Base-by-base conservation (phyloP, 257 asterid genomes). In the Nicotiana otophora region DNA sequence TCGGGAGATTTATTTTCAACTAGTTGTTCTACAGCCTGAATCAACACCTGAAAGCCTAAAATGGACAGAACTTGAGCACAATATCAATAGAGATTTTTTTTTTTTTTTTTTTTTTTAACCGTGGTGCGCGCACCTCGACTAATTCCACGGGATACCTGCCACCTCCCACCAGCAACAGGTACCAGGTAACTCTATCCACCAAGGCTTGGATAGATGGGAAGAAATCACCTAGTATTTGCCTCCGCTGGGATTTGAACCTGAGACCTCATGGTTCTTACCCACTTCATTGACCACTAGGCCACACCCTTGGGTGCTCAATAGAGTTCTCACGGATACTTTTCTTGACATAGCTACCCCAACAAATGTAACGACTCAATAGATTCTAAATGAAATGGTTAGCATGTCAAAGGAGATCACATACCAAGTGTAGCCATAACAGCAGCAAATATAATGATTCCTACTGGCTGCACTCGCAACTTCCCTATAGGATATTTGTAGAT, bases 341-440 rank as follows among this genome's bases (percentile, higher is more conserved):
- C 61, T 39, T 4, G 80, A 42, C 74, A 84, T 31, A 36, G 57
- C 57, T 53, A 0, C 48, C 55, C 17, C 57, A 63, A 63, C 34
- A 3, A 26, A 63, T 31, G 23, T 2, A 65, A 65, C 10, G 12
- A 12, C 20, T 65, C 8, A 7, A 64, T 3, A 46, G 60, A 72
- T 72, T 46, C 53, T 20, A 0, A 42, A 23, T 55, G 34, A 70
- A 20, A 39, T 39, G 36, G 80, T 81, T n/a, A n/a, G 1, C 3
- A 4, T 26, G 8, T 72, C 19, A 65, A 82, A 70, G 78, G 83
- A 57, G 65, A 48, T 80, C 69, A 46, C 89, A 20, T 89, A 94
- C 99, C 99, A 55, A 95, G 92, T 78, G 99, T 95, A 68, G 99
- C 98, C 99, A 95, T 95, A 57, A 95, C 58, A 64, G 97, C 98